Evolutionary conservation across 1,139 yeast genomes (phyloP).

Genomic region (Pichia sp.): DNA sequence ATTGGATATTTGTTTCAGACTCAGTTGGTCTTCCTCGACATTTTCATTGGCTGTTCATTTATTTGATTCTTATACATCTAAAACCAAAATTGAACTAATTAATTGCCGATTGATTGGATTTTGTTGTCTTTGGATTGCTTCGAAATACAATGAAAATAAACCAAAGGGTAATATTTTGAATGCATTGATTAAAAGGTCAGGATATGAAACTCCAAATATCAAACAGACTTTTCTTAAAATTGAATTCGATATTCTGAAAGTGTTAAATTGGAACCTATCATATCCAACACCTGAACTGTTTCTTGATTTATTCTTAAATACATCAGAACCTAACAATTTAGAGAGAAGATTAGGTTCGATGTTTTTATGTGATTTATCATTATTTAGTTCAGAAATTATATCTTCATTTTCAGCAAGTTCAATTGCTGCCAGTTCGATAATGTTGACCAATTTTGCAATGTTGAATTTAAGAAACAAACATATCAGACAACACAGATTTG

Average conservation of each 20-base stretch:
- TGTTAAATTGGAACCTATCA: constrained; percentile 48
- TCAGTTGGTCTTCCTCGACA: constrained; percentile 41
- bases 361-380: constrained; percentile 57
- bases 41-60: constrained; percentile 48
- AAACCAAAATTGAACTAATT: constrained; percentile 41
- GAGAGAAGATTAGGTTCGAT: constrained; percentile 49
- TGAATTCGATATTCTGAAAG: constrained; percentile 59
- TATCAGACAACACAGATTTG: constrained; percentile 17
- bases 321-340: constrained; percentile 28
- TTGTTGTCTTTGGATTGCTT: constrained; percentile 66
- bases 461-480: constrained; percentile 15
- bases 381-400: constrained; percentile 52
- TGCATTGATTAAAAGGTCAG: constrained; percentile 52
- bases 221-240: constrained; percentile 54
- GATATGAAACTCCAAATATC: constrained; percentile 43
- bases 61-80: constrained; percentile 45
- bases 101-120: constrained; percentile 64
- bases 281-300: constrained; percentile 56
- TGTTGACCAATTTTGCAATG: constrained; percentile 21
- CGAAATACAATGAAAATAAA: constrained; percentile 65
- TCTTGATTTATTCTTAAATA: constrained; percentile 44
- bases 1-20: constrained; percentile 42
- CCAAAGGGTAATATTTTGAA: constrained; percentile 53
- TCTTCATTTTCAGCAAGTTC: constrained; percentile 48
- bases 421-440: constrained; percentile 44